Base-by-base conservation (phyloP, 1,139 yeast genomes). In the Scheffersomyces quercinus region DNA sequence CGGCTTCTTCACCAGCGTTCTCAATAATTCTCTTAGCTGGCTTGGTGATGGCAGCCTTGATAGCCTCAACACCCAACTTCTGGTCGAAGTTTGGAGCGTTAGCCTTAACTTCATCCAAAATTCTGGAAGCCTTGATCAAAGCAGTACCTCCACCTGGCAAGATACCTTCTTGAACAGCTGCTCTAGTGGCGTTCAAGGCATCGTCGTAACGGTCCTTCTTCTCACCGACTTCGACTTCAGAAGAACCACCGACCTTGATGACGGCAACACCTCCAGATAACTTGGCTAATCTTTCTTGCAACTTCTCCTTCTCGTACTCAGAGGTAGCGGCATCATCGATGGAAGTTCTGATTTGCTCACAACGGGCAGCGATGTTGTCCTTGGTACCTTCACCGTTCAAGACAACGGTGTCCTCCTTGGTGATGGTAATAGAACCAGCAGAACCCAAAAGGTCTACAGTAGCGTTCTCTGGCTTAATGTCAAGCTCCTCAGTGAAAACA, bases 121-220 rank as follows among this genome's bases (percentile, higher is more conserved):
- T 71, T 65, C 85, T 82, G 45, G 96, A 83, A 37, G 99, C 99
- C 82, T 93, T 93, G 62, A 91, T 83, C 67, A 93, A 82, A 53
- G 99, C 99, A 57, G 98, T 93, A 77, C 99, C 99, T 70, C 99
- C 99, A 77, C 99, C 99, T 67, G 99, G 99, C 59, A 93, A 81
- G 65, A 95, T 93, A 77, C 99, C 99, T 73, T 93, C 99, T 75
- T 93, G 96, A 53, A 93, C 99, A 52, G 99, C 99, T 56, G 99
- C 99, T 77, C 99, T 90, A 46, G 99, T 95, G 48, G 99, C 99
- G 68, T 95, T 93, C 65, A 93, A 82, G 39, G 99, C 99, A 76
- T 93, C 99, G 61, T 95, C 99, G 66, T 91, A 95, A 77, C 99
- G 90, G 70, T 93, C 99, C 79, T 93, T 93, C 96, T 93, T 95